Percentiles rank a stretch among this genome's conserved stretches.
Conservation (phyloP, 2,329 filamentous ascomycete species). For the Moelleriella libera region DNA sequence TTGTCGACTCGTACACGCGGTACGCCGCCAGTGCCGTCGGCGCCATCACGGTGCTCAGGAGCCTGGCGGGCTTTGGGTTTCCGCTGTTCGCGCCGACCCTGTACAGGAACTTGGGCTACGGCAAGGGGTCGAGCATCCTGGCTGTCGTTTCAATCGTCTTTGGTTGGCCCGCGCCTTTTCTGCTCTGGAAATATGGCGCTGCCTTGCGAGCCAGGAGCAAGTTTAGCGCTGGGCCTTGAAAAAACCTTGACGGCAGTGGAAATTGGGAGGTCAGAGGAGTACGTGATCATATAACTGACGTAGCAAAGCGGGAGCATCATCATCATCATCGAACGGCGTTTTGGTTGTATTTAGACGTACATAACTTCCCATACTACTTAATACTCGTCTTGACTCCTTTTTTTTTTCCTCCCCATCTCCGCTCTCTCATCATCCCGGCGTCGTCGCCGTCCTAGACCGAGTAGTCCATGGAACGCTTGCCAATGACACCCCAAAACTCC, state of each 20-base stretch:
- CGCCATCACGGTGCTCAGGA: constrained; percentile 28
- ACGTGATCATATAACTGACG: no score
- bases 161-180: constrained; percentile 24
- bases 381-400: background rate
- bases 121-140: constrained; percentile 26
- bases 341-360: no score
- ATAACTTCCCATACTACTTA: no score
- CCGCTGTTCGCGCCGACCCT: constrained; percentile 34
- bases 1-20: constrained; percentile 31
- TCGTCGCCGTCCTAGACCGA: constrained; percentile 7
- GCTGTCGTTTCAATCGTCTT: constrained; percentile 25
- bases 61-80: constrained; percentile 34
- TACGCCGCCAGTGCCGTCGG: constrained; percentile 31
- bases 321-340: no score
- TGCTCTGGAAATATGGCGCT: constrained; percentile 30
- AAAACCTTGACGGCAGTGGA: no score
- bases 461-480: constrained; percentile 38
- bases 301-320: no score
- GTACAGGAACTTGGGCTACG: constrained; percentile 27
- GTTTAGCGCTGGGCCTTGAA: constrained; percentile 5
- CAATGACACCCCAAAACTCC: constrained; percentile 50
- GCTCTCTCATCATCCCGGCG: background rate
- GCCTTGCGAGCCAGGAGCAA: constrained; percentile 18
- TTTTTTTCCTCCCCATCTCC: background rate
- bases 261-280: no score